These are phyloP conservation scores for Penicillium sclerotigenum DNA, from an alignment of 2,329 filamentous ascomycete genomes.

Conservation along the genomic window DNA sequence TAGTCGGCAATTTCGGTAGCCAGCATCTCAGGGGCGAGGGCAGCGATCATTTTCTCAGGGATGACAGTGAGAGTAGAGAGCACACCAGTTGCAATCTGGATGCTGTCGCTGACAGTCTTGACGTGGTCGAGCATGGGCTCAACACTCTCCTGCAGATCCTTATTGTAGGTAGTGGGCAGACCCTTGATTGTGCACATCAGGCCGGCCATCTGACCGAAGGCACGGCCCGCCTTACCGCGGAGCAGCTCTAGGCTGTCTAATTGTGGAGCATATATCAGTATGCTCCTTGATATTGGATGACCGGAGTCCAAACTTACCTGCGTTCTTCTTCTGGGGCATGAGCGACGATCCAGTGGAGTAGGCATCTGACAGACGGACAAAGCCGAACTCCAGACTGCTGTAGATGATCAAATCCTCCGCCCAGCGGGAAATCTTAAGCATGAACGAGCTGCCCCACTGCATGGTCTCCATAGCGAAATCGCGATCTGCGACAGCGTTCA, in stretches of 20 bases:
- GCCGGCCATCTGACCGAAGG: conserved; percentile 78
- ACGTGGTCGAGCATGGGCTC: conserved; percentile 83
- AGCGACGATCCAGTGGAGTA: conserved; percentile 74
- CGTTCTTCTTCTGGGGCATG: conserved; percentile 84
- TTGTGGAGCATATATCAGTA: not conserved
- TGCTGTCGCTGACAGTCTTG: conserved; percentile 75
- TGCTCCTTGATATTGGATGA: not conserved
- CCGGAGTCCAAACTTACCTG: conserved; percentile 23
- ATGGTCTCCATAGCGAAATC: conserved; percentile 82
- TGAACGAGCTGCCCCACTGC: conserved; percentile 74
- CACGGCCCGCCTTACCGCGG: conserved; percentile 71
- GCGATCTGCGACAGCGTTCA: conserved; percentile 71
- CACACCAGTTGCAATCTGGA: conserved; percentile 79
- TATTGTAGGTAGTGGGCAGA: conserved; percentile 81
- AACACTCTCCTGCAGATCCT: conserved; percentile 84
- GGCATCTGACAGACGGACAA: conserved; percentile 71
- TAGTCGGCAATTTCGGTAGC: conserved; percentile 56
- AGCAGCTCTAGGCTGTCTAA: conserved; percentile 69
- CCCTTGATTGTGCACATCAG: conserved; percentile 74
- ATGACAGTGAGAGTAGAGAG: conserved; percentile 68
- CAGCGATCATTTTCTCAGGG: conserved; percentile 73
- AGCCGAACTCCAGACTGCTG: conserved; percentile 71
- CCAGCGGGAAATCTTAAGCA: conserved; percentile 76
- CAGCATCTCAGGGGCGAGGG: conserved; percentile 79
- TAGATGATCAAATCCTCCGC: conserved; percentile 86